Evolutionary conservation across 345 rosid species (phyloP), one percentile per base, ranked within the genome.

Genomic region (Eucalyptus curtisii): DNA sequence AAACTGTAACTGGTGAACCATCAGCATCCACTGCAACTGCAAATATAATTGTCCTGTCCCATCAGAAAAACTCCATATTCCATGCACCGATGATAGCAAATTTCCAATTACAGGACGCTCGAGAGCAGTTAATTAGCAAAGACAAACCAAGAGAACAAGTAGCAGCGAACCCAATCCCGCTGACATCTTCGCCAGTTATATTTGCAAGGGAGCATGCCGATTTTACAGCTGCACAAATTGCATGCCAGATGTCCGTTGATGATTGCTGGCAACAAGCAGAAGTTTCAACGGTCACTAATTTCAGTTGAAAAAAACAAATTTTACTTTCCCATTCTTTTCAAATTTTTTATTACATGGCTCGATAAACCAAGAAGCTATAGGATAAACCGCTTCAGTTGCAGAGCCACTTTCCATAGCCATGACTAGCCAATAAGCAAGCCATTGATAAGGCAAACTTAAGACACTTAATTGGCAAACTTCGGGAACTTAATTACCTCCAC

Each of bases 231-330:
- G 99, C 96, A 90, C 99, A 97, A 86, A 95, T 92, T 14, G 99
- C 97, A 89, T 95, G 98, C 99, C 99, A 98, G 88, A 98, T 98
- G 90, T 97, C 98, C 3, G 99, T 98, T 7, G 99, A 98, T n/a
- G 99, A 97, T 97, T 97, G 99, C 98, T 97, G 96, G 86, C 88
- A 71, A 84, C 68, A 37, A 59, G 82, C 11, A 76, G 82, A 76
- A 76, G 47, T 76, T 76, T 40, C 82, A 40, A 76, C 47, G 20
- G 68, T 86, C 27, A 44, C 48, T 57, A 45, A 57, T 37, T 49
- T 50, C 87, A 31, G 10, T 85, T 25, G 1, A 49, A 6, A 85
- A 48, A 15, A 10, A 85, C 25, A 85, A 48, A 49, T 16, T 7
- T 37, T n/a, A 16, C 27, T 68, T 33, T 68, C 7, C 80, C 42